phyloP scores from a whole-genome alignment of 176 grass and related monocot species.

The Juncus inflexus region DNA sequence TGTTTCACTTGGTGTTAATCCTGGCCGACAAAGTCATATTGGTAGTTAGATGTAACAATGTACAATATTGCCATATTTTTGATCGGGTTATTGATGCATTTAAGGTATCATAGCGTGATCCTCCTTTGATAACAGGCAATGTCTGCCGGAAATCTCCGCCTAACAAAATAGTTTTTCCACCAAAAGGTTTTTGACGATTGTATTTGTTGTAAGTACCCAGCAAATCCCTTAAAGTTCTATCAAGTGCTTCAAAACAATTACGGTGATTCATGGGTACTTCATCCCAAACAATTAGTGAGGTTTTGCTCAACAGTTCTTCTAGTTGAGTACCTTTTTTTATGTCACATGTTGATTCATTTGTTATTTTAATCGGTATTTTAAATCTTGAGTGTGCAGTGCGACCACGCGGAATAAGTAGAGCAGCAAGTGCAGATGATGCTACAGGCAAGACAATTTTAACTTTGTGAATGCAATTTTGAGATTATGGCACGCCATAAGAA shows the following conservation, averaged over 20 bases:
- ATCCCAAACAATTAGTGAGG: conserved; percentile 20
- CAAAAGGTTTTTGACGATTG: background rate
- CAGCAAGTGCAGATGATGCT: conserved; percentile 15
- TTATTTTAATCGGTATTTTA: conserved; percentile 30
- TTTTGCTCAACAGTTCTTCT: background rate
- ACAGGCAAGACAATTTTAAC: conserved; percentile 21
- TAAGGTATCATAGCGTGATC: background rate
- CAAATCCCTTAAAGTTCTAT: conserved; percentile 17
- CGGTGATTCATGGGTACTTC: conserved; percentile 10
- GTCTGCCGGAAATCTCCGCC: conserved; percentile 14
- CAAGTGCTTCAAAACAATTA: background rate
- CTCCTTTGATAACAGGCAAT: background rate
- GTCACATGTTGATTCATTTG: conserved; percentile 8
- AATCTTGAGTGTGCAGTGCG: conserved; percentile 27
- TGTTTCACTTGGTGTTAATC: background rate
- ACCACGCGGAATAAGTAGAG: conserved; percentile 15
- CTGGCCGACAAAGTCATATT: background rate
- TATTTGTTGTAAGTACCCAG: background rate
- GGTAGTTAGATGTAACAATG: background rate
- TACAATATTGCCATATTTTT: background rate
- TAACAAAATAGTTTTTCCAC: background rate
- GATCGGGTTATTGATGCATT: background rate
- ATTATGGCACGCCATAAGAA: conserved; percentile 24
- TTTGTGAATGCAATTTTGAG: conserved; percentile 1
- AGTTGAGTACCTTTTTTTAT: conserved; percentile 24